A percentile compares a stretch with the other conserved stretches of the same genome.
phyloP scores from a whole-genome alignment of 768 basidiomycete species.

The Rhizopogon roseolus region DNA sequence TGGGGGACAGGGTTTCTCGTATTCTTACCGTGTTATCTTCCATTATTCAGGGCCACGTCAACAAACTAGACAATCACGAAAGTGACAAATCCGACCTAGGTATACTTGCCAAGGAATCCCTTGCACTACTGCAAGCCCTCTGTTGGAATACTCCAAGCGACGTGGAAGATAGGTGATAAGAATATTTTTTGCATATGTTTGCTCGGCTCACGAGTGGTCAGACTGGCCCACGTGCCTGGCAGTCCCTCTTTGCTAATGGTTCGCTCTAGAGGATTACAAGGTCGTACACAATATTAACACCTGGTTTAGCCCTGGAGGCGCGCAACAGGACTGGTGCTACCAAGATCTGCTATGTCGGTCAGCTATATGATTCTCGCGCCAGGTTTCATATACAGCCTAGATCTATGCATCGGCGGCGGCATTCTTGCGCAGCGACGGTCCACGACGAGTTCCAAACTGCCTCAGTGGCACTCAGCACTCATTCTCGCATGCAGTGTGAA shows the following conservation, averaged over 20 bases:
- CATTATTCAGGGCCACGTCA: slow-evolving; percentile 36
- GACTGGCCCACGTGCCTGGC: slow-evolving; percentile 35
- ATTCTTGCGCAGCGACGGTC: slow-evolving; percentile 11
- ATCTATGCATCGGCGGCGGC: slow-evolving; percentile 13
- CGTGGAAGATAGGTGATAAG: slow-evolving; percentile 27
- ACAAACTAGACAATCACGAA: slow-evolving; percentile 27
- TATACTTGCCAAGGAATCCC: slow-evolving; percentile 34
- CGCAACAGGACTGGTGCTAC: slow-evolving; percentile 63
- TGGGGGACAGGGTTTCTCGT: slow-evolving; percentile 20
- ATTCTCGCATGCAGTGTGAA: not conserved
- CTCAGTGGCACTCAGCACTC: not conserved
- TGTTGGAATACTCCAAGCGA: slow-evolving; percentile 45
- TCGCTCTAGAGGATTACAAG: not conserved
- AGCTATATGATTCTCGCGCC: slow-evolving; percentile 1
- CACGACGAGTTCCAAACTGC: not conserved
- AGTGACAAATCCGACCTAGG: slow-evolving; percentile 18
- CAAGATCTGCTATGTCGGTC: slow-evolving; percentile 72
- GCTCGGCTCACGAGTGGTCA: slow-evolving; percentile 11
- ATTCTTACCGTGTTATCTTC: slow-evolving; percentile 37
- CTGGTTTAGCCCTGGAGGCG: slow-evolving; percentile 53
- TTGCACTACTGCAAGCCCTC: slow-evolving; percentile 51
- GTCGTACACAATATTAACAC: not conserved
- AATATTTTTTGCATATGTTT: not conserved
- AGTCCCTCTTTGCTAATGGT: slow-evolving; percentile 50
- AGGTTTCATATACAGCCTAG: slow-evolving; percentile 10